phyloP scores from a whole-genome alignment of 2,329 filamentous ascomycete species.

The Achaetomium macrosporum region DNA sequence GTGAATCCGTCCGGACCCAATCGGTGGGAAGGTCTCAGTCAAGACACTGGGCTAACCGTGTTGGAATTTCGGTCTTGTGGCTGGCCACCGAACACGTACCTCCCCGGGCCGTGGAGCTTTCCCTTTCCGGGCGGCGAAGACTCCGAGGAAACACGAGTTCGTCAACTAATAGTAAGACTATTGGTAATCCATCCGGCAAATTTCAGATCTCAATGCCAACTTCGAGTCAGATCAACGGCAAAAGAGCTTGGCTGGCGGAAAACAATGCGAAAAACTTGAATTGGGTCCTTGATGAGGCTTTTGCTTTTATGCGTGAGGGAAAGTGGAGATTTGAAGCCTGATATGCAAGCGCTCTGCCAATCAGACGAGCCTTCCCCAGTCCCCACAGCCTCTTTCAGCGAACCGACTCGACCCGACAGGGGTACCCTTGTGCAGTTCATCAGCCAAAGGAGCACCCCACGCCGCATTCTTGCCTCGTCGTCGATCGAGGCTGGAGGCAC shows the following conservation, averaged over 20 bases:
- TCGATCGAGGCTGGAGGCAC: slow-evolving; percentile 13
- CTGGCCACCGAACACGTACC: neutral
- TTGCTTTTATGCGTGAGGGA: neutral
- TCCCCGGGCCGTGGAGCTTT: slow-evolving; percentile 2
- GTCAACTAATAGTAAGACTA: neutral
- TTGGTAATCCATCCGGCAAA: neutral
- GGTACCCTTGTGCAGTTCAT: slow-evolving; percentile 3
- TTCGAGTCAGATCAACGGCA: neutral
- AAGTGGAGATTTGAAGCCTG: neutral
- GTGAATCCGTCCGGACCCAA: neutral
- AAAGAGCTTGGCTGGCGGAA: neutral
- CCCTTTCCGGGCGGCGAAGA: neutral
- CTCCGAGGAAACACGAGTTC: slow-evolving; percentile 3
- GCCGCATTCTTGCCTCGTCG: slow-evolving; percentile 11
- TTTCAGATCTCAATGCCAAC: neutral
- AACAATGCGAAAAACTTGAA: slow-evolving; percentile 1
- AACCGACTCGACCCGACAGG: slow-evolving; percentile 8
- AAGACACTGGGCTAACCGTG: neutral
- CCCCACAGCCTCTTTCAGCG: slow-evolving; percentile 9
- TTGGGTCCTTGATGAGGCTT: slow-evolving; percentile 6
- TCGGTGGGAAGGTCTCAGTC: neutral
- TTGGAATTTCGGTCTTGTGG: slow-evolving; percentile 2
- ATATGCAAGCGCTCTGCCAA: slow-evolving; percentile 9
- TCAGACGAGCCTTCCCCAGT: slow-evolving; percentile 1
- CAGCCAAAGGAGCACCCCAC: slow-evolving; percentile 17